phyloP scores from a whole-genome alignment of 768 basidiomycete species.

The Galerina sulciceps region DNA sequence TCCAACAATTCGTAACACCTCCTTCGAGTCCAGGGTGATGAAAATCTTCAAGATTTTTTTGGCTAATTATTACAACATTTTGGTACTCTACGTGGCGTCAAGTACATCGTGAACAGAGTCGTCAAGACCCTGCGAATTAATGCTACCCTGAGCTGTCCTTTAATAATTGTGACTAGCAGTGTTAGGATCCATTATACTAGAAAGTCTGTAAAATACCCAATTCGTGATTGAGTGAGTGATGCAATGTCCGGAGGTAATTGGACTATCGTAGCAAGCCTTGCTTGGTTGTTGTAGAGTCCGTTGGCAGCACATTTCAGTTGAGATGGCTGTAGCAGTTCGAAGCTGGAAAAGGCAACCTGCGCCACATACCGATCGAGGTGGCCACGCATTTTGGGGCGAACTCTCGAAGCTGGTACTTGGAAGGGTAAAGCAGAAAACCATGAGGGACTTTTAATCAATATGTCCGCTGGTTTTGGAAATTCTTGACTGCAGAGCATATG shows the following conservation, averaged over 20 bases:
- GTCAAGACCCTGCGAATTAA: slow-evolving; percentile 1
- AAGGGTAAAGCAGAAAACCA: neutral
- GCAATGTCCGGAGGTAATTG: neutral
- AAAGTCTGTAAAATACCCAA: neutral
- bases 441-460: neutral
- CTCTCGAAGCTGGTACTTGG: too few species aligned
- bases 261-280: slow-evolving; percentile 1
- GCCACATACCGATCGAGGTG: slow-evolving; percentile 11
- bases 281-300: neutral
- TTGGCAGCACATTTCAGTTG: too few species aligned
- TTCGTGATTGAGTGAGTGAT: neutral
- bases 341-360: slow-evolving; percentile 12
- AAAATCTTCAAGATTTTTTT: too few species aligned
- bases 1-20: too few species aligned
- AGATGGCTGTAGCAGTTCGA: neutral
- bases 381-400: slow-evolving; percentile 1
- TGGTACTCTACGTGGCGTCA: too few species aligned
- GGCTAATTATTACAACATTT: too few species aligned
- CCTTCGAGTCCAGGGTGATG: too few species aligned
- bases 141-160: neutral
- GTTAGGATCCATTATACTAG: neutral
- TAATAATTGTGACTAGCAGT: neutral
- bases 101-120: neutral
- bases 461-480: slow-evolving; percentile 5
- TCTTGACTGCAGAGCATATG: slow-evolving; percentile 5